Base-by-base conservation (phyloP, 1,284 basidiomycete genomes). In the Singerocomus rubriflavus region DNA sequence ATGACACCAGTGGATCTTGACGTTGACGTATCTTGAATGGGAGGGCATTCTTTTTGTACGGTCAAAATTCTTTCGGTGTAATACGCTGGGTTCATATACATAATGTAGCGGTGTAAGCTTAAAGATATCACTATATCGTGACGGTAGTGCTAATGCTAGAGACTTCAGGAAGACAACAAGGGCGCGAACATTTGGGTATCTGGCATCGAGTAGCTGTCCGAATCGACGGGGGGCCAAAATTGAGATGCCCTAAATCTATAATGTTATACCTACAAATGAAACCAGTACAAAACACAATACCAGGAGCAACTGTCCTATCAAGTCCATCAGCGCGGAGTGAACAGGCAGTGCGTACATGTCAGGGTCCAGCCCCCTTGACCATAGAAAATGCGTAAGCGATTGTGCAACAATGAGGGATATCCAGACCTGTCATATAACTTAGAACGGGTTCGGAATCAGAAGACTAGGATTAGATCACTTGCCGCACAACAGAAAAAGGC, bases 291-390 rank as follows among this genome's bases (percentile, higher is more conserved):
- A 91, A 63, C 85, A 88, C 2, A 81, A 61, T 4, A 88, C 87
- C 6, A 98, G 81, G 16, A 97, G 71, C 9, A 89, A 68, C 68
- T 98, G 94, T 8, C 93, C 93, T n/a, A 92, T 70, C 42, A 98
- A 83, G 67, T 99, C 96, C 71, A 98, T 86, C 33, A 93, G 67
- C 0, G 93, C 89, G 2, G 91, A 93, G 57, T 97, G 91, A 34
- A 96, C 82, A 3, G 96, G 96, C 16, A 98, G 73, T 2, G 93
- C 93, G 68, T 98, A 97, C 70, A 90, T 88, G 68, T 97, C 94
- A 11, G 96, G 96, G 67, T 98, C 96, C 42, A 88, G 79, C 34
- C 85, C 78, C 51, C 77, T 81, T 21, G 79, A 80, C 94, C 94
- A 98, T 35, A 98, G 79, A 63, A 85, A 82, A 39, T 84, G 72